phyloP scores from a whole-genome alignment of 2,329 filamentous ascomycete species.

The Epichloe amarillans region DNA sequence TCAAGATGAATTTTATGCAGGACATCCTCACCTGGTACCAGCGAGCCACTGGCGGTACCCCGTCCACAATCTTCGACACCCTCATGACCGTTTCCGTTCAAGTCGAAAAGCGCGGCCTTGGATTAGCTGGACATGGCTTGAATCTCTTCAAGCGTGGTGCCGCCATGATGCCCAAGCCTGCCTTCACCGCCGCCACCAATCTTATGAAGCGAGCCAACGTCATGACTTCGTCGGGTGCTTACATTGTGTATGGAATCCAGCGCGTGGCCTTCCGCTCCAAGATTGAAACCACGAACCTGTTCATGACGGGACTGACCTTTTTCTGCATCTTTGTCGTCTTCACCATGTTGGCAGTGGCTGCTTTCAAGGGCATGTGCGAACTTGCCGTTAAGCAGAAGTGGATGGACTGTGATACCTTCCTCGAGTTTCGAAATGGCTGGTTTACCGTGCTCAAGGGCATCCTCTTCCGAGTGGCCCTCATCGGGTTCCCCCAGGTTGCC shows the following conservation, averaged over 20 bases:
- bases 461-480: conserved; percentile 77
- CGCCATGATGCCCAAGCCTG: conserved; percentile 34
- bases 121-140: conserved; percentile 24
- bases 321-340: conserved; percentile 73
- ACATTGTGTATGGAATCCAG: conserved; percentile 66
- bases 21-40: conserved; percentile 90
- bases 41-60: conserved; percentile 76
- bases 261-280: conserved; percentile 63
- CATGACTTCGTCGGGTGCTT: conserved; percentile 39
- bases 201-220: conserved; percentile 43
- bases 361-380: conserved; percentile 76
- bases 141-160: conserved; percentile 41
- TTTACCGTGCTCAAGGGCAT: conserved; percentile 86
- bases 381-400: conserved; percentile 57
- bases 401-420: conserved; percentile 77
- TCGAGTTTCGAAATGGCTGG: conserved; percentile 92
- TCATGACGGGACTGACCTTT: conserved; percentile 82
- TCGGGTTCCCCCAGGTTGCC: conserved; percentile 77
- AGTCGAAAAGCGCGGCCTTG: conserved; percentile 51
- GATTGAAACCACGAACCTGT: conserved; percentile 86
- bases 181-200: conserved; percentile 19
- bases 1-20: conserved; percentile 77
- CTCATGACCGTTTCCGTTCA: conserved; percentile 68
- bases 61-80: conserved; percentile 64
- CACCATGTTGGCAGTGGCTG: conserved; percentile 56